These are phyloP conservation scores for Aegilops speltoides DNA, from an alignment of 176 grass and related monocot species.

Conservation along the genomic window DNA sequence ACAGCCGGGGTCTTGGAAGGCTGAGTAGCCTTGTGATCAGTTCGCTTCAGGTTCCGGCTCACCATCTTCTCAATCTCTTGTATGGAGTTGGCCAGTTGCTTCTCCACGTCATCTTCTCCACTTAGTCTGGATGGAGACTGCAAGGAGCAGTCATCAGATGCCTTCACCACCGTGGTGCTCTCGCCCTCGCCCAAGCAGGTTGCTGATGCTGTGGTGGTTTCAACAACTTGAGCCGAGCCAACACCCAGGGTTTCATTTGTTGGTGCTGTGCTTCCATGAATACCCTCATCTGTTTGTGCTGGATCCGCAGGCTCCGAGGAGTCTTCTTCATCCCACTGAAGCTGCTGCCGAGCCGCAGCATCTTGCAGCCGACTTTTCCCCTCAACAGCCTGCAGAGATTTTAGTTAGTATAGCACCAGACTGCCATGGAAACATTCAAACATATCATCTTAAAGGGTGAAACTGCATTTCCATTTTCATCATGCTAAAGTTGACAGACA, in stretches of 20 bases:
- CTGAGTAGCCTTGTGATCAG: conserved; percentile 31
- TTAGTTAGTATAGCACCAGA: conserved; percentile 16
- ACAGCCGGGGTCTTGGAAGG: conserved; percentile 42
- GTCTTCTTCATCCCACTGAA: conserved; percentile 3
- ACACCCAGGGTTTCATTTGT: not conserved
- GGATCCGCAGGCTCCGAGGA: conserved; percentile 24
- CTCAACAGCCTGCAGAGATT: conserved; percentile 45
- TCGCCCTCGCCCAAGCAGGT: conserved; percentile 11
- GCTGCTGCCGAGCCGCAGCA: conserved; percentile 43
- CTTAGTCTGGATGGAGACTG: conserved; percentile 27
- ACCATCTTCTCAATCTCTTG: conserved; percentile 69
- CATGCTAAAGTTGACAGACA: not conserved
- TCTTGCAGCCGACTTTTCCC: conserved; percentile 36
- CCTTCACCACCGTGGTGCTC: not conserved
- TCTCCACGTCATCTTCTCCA: conserved; percentile 31
- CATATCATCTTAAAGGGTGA: not conserved
- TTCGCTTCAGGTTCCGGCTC: conserved; percentile 43
- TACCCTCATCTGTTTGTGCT: conserved; percentile 21
- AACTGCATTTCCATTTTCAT: not conserved
- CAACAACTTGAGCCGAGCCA: conserved; percentile 28
- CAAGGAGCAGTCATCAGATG: conserved; percentile 29
- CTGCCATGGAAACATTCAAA: not conserved
- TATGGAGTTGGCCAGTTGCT: conserved; percentile 63
- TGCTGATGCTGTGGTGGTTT: conserved; percentile 6
- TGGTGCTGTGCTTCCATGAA: conserved; percentile 23